These are phyloP conservation scores for Lanmaoa pseudosensibilis DNA, from an alignment of 768 basidiomycete species.

Conservation along the genomic window DNA sequence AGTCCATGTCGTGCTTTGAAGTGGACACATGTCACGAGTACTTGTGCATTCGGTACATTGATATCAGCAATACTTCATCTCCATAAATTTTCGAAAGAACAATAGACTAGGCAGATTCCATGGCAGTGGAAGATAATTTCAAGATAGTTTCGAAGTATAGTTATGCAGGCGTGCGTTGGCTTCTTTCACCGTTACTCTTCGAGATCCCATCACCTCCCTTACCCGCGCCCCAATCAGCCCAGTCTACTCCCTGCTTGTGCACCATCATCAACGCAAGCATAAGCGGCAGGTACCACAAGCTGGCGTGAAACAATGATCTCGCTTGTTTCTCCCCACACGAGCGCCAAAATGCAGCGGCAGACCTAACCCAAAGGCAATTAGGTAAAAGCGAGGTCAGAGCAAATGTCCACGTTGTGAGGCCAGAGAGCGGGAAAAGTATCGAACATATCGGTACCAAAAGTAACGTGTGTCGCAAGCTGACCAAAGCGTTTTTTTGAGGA, in stretches of 20 bases:
- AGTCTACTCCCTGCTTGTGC: conserved; percentile 85
- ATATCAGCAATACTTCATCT: neutral
- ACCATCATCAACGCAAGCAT: conserved; percentile 92
- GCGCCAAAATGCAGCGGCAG: conserved; percentile 76
- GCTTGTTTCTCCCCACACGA: conserved; percentile 76
- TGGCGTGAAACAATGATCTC: conserved; percentile 71
- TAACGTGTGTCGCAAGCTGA: conserved; percentile 79
- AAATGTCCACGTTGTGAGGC: conserved; percentile 91
- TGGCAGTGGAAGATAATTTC: neutral
- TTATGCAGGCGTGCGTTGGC: neutral
- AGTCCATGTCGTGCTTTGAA: neutral
- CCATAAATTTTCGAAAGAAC: neutral
- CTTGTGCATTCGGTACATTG: neutral
- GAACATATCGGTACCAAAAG: conserved; percentile 78
- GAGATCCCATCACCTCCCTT: neutral
- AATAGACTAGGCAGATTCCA: neutral
- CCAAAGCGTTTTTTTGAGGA: conserved; percentile 78
- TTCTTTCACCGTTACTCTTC: neutral
- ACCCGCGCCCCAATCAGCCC: conserved; percentile 52
- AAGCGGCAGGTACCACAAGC: conserved; percentile 88
- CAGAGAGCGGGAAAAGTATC: conserved; percentile 80
- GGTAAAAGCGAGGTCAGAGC: conserved; percentile 74
- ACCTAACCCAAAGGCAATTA: conserved; percentile 65
- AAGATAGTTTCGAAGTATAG: no score
- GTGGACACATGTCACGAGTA: neutral